Evolutionary conservation across 768 basidiomycete genomes (phyloP), one percentile per base, ranked within the genome.

Genomic region (Termitomyces sp.): DNA sequence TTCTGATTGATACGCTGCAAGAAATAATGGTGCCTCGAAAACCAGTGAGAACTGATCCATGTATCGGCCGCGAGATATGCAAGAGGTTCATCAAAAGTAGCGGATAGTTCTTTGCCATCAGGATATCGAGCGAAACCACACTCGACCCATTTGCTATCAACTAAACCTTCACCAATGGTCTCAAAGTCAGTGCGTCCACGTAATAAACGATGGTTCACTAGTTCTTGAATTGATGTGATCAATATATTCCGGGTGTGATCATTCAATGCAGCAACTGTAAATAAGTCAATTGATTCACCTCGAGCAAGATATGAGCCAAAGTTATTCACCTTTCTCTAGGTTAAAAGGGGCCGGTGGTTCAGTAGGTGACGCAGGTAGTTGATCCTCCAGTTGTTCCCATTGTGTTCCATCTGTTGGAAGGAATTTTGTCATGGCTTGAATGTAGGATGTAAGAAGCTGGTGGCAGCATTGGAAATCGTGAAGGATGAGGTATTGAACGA

Each of bases 21-120:
- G n/a, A 57, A 57, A 16, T 38, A 48, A 2, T 50, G 8, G 13
- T 57, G 56, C 40, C 47, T 57, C 1, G 35, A 35, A 18, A 5
- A 36, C n/a, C 35, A 36, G 7, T 28, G 2, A 28, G 18, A 20
- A 33, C 35, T 50, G 1, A 50, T 30, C 49, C 49, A 50, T 6
- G 33, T 20, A 33, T 50, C 38, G 6, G 41, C 41, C 2, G 18
- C 41, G 7, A 41, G 41, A n/a, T 41, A 41, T n/a, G 41, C 41
- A 41, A 57, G 56, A 49, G 56, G 49, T 26, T 50, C 56, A 41
- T 57, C 56, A 8, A 57, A 26, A 23, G 7, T 47, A 16, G 46
- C 18, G 30, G 14, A 38, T 2, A 38, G 14, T 16, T 14, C 14
- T 13, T 30, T 48, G 13, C 14, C 16, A 18, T 35, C 49, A 20